Conservation (phyloP, 1,284 basidiomycete species). For the Pascua sp. region DNA sequence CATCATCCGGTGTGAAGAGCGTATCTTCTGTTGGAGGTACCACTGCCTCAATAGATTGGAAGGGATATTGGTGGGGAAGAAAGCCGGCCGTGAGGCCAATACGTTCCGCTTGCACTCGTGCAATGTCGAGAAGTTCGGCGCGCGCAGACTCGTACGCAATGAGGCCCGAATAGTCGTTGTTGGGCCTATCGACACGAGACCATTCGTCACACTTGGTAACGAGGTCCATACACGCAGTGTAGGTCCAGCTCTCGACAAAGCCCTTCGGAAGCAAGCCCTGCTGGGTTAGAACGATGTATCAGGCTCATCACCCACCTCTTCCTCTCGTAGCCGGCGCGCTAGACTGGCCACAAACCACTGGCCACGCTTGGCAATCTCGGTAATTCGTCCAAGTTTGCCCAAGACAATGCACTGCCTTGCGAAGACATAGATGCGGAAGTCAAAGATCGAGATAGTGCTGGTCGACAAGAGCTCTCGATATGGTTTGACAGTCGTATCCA, state of each 20-base stretch:
- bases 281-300: conserved; percentile 50
- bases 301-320: conserved; percentile 58
- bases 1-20: no score
- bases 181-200: conserved; percentile 52
- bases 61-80: conserved; percentile 39
- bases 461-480: conserved; percentile 86
- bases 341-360: conserved; percentile 45
- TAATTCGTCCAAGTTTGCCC: conserved; percentile 74
- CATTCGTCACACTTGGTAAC: conserved; percentile 79
- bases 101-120: conserved; percentile 44
- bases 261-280: conserved; percentile 61
- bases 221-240: conserved; percentile 81
- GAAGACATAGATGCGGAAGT: conserved; percentile 87
- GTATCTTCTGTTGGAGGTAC: no score
- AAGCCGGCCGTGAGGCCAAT: conserved; percentile 38
- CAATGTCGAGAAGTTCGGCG: conserved; percentile 45
- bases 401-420: conserved; percentile 78
- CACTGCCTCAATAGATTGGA: conserved; percentile 20
- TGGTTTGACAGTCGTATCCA: conserved; percentile 76
- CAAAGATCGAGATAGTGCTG: conserved; percentile 88
- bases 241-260: conserved; percentile 92
- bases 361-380: conserved; percentile 68
- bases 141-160: conserved; percentile 45
- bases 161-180: conserved; percentile 59
- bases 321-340: conserved; percentile 57